Evolutionary conservation across 768 basidiomycete species (phyloP).

Genomic region (Termitomyces sp.): DNA sequence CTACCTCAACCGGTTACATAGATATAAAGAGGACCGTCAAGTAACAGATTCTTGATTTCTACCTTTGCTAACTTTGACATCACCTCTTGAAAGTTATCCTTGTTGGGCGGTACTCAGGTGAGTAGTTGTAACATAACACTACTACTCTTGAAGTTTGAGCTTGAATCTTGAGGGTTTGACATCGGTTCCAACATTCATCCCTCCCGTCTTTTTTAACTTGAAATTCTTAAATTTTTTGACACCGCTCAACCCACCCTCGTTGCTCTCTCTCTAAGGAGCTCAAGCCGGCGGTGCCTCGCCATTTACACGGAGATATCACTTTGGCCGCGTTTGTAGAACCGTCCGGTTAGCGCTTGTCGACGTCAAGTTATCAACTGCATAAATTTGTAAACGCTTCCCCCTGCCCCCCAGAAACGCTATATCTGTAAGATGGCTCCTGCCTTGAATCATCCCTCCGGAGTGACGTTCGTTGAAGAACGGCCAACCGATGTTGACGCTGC

Average conservation of each 20-base stretch:
- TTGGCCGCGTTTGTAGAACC: slow-evolving; percentile 10
- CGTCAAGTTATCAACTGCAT: neutral
- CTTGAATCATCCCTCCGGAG: slow-evolving; percentile 56
- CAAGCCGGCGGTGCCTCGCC: no score
- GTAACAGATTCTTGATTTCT: neutral
- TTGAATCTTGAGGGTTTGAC: neutral
- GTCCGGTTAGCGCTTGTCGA: slow-evolving; percentile 2
- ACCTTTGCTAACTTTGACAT: neutral
- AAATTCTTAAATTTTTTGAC: no score
- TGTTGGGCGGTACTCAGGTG: neutral
- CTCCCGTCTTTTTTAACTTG: no score
- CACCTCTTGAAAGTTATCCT: neutral
- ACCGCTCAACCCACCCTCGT: no score
- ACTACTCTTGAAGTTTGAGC: neutral
- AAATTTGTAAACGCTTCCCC: slow-evolving; percentile 2
- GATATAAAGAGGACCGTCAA: neutral
- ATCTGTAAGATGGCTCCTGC: slow-evolving; percentile 48
- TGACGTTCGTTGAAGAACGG: slow-evolving; percentile 63
- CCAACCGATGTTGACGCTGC: slow-evolving; percentile 63
- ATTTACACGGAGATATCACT: slow-evolving; percentile 12
- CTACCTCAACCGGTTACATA: no score
- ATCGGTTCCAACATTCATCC: neutral
- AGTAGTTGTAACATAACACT: neutral
- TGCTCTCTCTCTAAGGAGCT: no score
- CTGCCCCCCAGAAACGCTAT: slow-evolving; percentile 8